phyloP scores from a whole-genome alignment of 148 eudicot species.

The Diospyros kaki region DNA sequence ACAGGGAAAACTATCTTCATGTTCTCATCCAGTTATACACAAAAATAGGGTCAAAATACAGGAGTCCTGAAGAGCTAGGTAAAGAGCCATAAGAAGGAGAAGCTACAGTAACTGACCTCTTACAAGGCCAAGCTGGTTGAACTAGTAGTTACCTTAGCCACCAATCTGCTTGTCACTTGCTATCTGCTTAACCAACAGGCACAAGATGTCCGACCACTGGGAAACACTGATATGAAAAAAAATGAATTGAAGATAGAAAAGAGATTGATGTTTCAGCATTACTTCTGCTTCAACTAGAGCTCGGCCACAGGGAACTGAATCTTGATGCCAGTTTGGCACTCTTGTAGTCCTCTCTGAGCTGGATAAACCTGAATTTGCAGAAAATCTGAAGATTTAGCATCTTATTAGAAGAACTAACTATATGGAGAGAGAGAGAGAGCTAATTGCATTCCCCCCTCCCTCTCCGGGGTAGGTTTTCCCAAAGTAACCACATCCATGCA shows the following conservation, averaged over 20 bases:
- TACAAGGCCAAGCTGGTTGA: not conserved
- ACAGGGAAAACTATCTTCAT: not conserved
- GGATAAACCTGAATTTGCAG: constrained; percentile 66
- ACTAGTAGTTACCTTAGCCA: not conserved
- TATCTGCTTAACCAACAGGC: not conserved
- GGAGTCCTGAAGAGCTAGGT: not conserved
- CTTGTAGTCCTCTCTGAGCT: constrained; percentile 91
- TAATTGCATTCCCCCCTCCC: too few species aligned
- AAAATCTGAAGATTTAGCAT: not conserved
- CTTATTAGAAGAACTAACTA: not conserved
- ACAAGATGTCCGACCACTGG: not conserved
- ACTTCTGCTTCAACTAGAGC: constrained; percentile 40
- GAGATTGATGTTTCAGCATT: not conserved
- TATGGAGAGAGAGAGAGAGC: not conserved
- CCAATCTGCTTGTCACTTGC: not conserved
- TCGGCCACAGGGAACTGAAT: constrained; percentile 79
- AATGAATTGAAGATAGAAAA: not conserved
- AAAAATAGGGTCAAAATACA: constrained; percentile 3
- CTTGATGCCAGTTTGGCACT: constrained; percentile 86
- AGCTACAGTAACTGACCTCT: not conserved
- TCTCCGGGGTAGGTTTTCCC: too few species aligned
- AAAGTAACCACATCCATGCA: too few species aligned
- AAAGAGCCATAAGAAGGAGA: not conserved
- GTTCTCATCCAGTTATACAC: constrained; percentile 1
- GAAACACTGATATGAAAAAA: too few species aligned